Evolutionary conservation across 768 basidiomycete genomes (phyloP).

Genomic region (Macrolepiota albuminosa): DNA sequence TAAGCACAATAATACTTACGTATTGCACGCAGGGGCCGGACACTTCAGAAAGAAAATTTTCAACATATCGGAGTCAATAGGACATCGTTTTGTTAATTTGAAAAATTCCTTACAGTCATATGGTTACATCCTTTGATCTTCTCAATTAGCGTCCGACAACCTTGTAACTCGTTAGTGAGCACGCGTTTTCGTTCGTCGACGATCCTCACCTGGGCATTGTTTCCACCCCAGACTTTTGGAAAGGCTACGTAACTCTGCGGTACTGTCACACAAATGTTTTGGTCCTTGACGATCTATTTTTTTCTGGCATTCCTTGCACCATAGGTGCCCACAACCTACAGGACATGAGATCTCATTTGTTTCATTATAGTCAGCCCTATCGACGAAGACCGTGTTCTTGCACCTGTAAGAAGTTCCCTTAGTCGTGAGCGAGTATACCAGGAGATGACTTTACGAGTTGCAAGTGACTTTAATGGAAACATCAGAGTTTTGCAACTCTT

Average conservation of each 20-base stretch:
- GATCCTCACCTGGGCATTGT: constrained; percentile 45
- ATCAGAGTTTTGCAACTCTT: not conserved
- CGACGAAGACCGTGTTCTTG: constrained; percentile 42
- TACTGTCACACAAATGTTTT: constrained; percentile 51
- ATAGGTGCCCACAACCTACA: constrained; percentile 42
- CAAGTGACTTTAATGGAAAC: constrained; percentile 34
- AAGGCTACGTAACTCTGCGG: constrained; percentile 46
- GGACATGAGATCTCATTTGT: constrained; percentile 46
- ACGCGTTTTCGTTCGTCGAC: not conserved
- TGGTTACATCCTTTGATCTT: constrained; percentile 54
- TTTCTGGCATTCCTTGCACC: constrained; percentile 60
- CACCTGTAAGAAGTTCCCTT: constrained; percentile 33
- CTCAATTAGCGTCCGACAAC: constrained; percentile 44
- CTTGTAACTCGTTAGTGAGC: constrained; percentile 19
- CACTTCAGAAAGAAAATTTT: constrained; percentile 22
- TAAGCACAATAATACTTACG: constrained; percentile 20
- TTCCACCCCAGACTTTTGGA: constrained; percentile 57
- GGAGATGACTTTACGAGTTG: constrained; percentile 32
- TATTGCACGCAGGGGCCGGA: constrained; percentile 57
- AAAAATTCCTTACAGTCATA: constrained; percentile 41
- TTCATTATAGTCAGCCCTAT: constrained; percentile 40
- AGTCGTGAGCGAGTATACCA: not conserved
- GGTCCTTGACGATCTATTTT: constrained; percentile 22
- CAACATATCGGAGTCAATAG: not conserved
- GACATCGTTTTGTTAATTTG: no score